Conservation (phyloP, 805 yeast species). For the Spathaspora girioi region DNA sequence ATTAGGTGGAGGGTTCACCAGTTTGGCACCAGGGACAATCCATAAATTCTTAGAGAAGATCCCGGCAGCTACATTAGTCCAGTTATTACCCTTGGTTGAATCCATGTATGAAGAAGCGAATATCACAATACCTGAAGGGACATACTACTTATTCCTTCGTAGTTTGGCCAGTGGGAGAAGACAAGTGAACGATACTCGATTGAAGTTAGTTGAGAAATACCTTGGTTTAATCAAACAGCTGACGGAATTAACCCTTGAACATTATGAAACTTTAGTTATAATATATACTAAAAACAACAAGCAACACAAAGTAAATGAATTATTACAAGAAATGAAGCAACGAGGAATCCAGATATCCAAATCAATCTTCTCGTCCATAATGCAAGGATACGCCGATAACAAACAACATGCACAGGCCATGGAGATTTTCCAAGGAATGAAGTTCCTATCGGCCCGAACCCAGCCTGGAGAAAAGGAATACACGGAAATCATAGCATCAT, state of each 20-base stretch:
- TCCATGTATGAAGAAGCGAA: constrained; percentile 32
- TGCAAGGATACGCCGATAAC: constrained; percentile 57
- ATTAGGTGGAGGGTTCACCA: constrained; percentile 32
- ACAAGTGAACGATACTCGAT: constrained; percentile 14
- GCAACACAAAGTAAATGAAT: constrained; percentile 34
- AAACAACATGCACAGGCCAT: constrained; percentile 58
- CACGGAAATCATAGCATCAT: constrained; percentile 65
- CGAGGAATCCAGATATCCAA: constrained; percentile 39
- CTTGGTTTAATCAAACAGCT: constrained; percentile 20
- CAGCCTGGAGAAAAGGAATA: constrained; percentile 69
- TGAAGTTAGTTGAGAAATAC: constrained; percentile 29
- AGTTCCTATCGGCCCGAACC: constrained; percentile 63
- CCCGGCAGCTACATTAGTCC: constrained; percentile 34
- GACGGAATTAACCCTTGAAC: constrained; percentile 26
- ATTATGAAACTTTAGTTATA: constrained; percentile 43
- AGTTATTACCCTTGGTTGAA: constrained; percentile 33
- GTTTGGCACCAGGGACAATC: constrained; percentile 28
- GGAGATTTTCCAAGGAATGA: constrained; percentile 79
- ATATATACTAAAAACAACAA: constrained; percentile 42
- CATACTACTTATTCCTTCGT: constrained; percentile 36
- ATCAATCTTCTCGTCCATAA: constrained; percentile 49
- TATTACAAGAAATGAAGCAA: constrained; percentile 34
- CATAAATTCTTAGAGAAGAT: constrained; percentile 34
- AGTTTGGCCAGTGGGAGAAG: constrained; percentile 27
- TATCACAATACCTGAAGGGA: constrained; percentile 23